Evolutionary conservation across 257 asterid species (phyloP).

Genomic region (Handroanthus guayacan): DNA sequence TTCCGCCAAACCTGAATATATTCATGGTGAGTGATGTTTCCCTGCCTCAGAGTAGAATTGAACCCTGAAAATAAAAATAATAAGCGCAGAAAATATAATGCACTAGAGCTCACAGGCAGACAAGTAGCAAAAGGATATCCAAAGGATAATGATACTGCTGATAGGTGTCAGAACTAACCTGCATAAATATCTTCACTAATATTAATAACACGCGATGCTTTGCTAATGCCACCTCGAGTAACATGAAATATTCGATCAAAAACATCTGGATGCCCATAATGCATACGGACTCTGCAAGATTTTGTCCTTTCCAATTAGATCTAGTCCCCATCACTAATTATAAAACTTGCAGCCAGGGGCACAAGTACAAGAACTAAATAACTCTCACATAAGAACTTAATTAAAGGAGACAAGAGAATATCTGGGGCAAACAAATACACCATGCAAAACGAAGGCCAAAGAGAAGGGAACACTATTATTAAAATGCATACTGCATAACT

Average conservation of each 20-base stretch:
- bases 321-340: constrained; percentile 5
- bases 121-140: constrained; percentile 13
- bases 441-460: constrained; percentile 9
- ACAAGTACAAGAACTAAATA: not conserved
- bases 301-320: constrained; percentile 21
- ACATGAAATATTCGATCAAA: constrained; percentile 93
- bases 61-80: constrained; percentile 67
- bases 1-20: constrained; percentile 67
- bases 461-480: not conserved
- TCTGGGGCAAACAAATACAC: constrained; percentile 6
- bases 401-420: constrained; percentile 25
- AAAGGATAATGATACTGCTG: constrained; percentile 24
- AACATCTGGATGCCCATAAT: constrained; percentile 99
- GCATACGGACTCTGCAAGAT: constrained; percentile 94
- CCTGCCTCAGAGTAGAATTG: constrained; percentile 97
- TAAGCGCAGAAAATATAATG: constrained; percentile 30
- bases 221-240: constrained; percentile 98
- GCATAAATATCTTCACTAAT: constrained; percentile 97
- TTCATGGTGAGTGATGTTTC: constrained; percentile 97
- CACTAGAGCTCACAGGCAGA: constrained; percentile 25
- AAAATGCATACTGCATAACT: constrained; percentile 8
- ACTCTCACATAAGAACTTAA: not conserved
- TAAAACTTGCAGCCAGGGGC: constrained; percentile 6
- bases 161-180: constrained; percentile 54
- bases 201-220: constrained; percentile 95